Evolutionary conservation across 2,329 filamentous ascomycete species (phyloP).

Genomic region (Verticillium dahliae): DNA sequence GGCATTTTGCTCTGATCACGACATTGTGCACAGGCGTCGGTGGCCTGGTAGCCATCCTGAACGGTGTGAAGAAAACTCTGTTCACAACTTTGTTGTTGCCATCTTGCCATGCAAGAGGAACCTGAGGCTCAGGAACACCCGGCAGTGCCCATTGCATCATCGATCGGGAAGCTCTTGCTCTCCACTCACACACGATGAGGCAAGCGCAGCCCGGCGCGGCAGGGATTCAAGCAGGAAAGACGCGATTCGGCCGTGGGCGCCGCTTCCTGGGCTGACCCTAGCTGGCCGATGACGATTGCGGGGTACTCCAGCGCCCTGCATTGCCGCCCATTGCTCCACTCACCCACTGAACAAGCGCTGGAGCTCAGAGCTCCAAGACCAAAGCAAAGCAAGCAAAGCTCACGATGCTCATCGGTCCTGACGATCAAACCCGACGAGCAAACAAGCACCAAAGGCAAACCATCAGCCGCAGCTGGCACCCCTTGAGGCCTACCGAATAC

Average conservation of each 20-base stretch:
- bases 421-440: background rate
- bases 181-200: background rate
- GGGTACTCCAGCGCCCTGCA: background rate
- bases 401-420: background rate
- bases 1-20: background rate
- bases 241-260: background rate
- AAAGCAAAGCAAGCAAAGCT: background rate
- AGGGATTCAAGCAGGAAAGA: background rate
- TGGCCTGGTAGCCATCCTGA: background rate
- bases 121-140: too few species aligned
- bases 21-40: background rate
- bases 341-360: background rate
- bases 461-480: background rate
- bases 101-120: too few species aligned
- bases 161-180: background rate
- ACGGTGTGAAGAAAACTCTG: background rate
- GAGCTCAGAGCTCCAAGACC: background rate
- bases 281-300: background rate
- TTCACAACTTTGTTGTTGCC: too few species aligned
- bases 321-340: background rate
- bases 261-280: background rate
- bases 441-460: background rate
- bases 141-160: background rate
- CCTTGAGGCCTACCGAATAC: background rate
- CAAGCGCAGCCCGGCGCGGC: background rate